phyloP scores from a whole-genome alignment of 139 green algal genomes.

The Coccomyxa sp. region DNA sequence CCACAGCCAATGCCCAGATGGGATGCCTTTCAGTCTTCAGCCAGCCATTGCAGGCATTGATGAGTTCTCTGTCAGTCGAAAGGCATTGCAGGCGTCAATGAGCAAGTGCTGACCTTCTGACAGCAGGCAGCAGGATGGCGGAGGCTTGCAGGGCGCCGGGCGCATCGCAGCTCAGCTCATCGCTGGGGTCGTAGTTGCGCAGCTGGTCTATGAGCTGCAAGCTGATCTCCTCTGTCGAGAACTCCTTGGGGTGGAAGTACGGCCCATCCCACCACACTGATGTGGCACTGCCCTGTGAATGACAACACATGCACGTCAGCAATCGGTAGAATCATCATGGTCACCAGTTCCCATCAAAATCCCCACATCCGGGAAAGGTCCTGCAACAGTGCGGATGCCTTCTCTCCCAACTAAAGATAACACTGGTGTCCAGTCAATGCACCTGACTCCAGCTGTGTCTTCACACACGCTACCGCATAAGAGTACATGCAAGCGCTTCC shows the following conservation, averaged over 20 bases:
- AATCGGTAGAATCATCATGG: neutral
- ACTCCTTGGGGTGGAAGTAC: constrained; percentile 5
- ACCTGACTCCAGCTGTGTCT: neutral
- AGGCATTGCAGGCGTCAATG: neutral
- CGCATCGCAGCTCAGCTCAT: neutral
- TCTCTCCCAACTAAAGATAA: neutral
- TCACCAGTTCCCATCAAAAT: no score
- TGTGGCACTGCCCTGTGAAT: neutral
- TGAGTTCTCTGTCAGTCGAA: neutral
- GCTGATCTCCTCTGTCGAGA: neutral
- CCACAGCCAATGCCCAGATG: neutral
- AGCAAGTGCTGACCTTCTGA: neutral
- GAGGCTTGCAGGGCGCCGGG: neutral
- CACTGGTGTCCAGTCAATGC: neutral
- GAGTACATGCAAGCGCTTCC: neutral
- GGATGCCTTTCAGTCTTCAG: neutral
- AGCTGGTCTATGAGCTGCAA: neutral
- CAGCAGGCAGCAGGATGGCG: neutral
- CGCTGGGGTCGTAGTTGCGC: neutral
- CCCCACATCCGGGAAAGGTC: neutral
- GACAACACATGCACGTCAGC: neutral
- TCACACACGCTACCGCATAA: neutral
- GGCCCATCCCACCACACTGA: constrained; percentile 12
- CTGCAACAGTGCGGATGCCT: neutral
- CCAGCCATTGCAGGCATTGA: neutral